These are phyloP conservation scores for Nadsonia starkeyi-henricii DNA, from an alignment of 1,139 yeast species.

Conservation along the genomic window DNA sequence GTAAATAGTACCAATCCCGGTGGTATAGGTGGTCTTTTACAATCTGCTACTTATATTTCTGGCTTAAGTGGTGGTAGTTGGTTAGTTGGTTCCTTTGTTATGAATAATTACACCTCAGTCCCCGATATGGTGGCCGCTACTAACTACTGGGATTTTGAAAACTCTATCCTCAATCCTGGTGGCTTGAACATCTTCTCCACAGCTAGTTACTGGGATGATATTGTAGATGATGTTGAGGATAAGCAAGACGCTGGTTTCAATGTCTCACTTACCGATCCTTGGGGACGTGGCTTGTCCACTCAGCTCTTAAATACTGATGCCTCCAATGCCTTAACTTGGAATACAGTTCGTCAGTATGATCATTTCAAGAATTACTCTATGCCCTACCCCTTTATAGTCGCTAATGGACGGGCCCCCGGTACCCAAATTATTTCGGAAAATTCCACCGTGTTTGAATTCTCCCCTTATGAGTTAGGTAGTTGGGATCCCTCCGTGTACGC, in stretches of 20 bases:
- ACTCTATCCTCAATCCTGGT: constrained; percentile 52
- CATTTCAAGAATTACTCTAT: constrained; percentile 47
- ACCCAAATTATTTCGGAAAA: constrained; percentile 35
- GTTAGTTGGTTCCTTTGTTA: constrained; percentile 71
- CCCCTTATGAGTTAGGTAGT: constrained; percentile 70
- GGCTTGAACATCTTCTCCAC: constrained; percentile 61
- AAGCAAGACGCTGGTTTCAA: constrained; percentile 70
- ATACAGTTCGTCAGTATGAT: constrained; percentile 42
- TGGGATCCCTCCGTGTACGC: constrained; percentile 75
- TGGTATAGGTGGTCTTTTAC: constrained; percentile 61
- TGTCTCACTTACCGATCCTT: constrained; percentile 69
- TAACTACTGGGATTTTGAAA: constrained; percentile 64
- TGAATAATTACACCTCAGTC: constrained; percentile 72
- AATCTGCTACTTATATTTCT: constrained; percentile 62
- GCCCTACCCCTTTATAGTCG: constrained; percentile 83
- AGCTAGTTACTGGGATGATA: constrained; percentile 39
- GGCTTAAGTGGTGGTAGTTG: constrained; percentile 88
- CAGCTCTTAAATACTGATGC: constrained; percentile 50
- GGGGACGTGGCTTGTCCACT: constrained; percentile 80
- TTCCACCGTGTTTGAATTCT: constrained; percentile 72
- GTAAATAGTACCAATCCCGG: constrained; percentile 19
- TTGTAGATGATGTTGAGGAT: constrained; percentile 39
- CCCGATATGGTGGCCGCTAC: constrained; percentile 39
- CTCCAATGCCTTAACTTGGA: constrained; percentile 56
- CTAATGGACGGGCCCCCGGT: constrained; percentile 74